Evolutionary conservation across 1,284 basidiomycete species (phyloP), one percentile per base, ranked within the genome.

Genomic region (Rhodotorula sp.): DNA sequence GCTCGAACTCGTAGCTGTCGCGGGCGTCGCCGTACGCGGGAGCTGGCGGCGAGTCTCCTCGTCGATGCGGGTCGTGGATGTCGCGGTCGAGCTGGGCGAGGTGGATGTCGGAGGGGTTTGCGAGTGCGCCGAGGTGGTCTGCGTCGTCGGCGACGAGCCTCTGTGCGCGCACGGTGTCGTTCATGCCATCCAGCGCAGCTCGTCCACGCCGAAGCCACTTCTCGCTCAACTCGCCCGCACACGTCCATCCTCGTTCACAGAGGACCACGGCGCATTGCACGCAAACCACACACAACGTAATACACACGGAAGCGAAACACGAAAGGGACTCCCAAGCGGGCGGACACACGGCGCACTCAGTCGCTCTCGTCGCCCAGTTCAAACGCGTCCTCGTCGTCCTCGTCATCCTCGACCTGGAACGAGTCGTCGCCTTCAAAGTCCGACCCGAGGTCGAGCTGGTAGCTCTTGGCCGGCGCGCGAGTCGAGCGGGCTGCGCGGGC

Each of bases 91-190:
- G 59, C 47, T 76, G 72, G 69, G 81, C 79, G 31, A 82, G 81
- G 73, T 88, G 88, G 55, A 62, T 48, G 6, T 82, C 82, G 68
- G 88, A 87, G 80, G 87, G 87, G 75, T 88, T 86, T 2, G 85
- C 84, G 48, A 87, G 82, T 1, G 83, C 79, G 0, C 83, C 77
- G 72, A 85, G 84, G 0, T 80, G 47, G 52, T 78, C 78, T 69
- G 80, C 69, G 59, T 85, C 69, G 46, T 67, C 63, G 15, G 31
- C 24, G 40, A 71, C 58, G 46, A 71, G 69, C 47, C 65, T 59
- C 1, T 56, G 59, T 11, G 69, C 69, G 85, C 72, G 82, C 77
- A 8, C 77, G 79, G 18, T 83, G 84, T 76, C 86, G 85, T 59
- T 80, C 70, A 46, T 81, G 13, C 26, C 10, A 30, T 24, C 34